Conservation (phyloP, 2,329 filamentous ascomycete species). For the Sporothrix protearum region DNA sequence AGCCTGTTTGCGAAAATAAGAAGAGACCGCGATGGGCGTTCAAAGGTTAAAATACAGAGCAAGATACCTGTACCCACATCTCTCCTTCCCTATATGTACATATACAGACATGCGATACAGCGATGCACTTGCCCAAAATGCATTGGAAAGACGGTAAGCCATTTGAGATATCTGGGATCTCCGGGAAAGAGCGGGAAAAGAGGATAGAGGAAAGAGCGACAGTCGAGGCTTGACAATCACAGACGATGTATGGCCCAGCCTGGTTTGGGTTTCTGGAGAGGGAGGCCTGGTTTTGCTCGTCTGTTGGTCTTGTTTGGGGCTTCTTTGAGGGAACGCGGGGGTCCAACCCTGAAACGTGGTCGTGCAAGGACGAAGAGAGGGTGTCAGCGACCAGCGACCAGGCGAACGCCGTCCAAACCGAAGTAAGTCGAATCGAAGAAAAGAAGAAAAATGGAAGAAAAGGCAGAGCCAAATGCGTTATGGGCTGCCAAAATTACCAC, state of each 20-base stretch:
- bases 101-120: background rate
- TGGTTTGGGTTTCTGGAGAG: background rate
- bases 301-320: background rate
- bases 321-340: background rate
- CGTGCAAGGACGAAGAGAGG: conserved; percentile 4
- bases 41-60: background rate
- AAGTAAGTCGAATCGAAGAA: background rate
- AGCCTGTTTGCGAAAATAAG: background rate
- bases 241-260: conserved; percentile 2
- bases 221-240: background rate
- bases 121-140: conserved; percentile 10
- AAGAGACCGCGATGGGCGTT: background rate
- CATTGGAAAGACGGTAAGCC: background rate
- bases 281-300: background rate
- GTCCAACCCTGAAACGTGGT: background rate
- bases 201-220: conserved; percentile 5
- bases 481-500: background rate
- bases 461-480: background rate
- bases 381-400: background rate
- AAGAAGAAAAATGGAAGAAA: conserved; percentile 6
- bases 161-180: background rate
- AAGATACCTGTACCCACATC: background rate
- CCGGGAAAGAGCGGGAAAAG: background rate
- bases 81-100: background rate
- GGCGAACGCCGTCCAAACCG: background rate